Evolutionary conservation across 2,329 filamentous ascomycete species (phyloP), one percentile per base, ranked within the genome.

Genomic region (Hysterium pulicare): DNA sequence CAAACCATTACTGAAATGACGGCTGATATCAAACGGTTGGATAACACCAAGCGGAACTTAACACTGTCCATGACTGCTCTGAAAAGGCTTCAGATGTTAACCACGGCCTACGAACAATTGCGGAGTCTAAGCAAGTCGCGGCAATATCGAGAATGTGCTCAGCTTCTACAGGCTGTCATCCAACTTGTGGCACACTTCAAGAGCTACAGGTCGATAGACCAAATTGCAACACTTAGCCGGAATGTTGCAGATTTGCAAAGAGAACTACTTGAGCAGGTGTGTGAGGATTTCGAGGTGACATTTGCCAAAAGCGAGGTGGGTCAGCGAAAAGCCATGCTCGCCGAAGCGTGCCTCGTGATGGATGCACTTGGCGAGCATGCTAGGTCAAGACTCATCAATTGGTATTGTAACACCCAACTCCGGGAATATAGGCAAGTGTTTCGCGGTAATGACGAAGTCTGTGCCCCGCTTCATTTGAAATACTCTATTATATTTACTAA

Each of bases 181-280:
- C 93, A 98, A 77, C 82, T 98, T 34, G 96, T 97, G 87, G 87
- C 87, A 53, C 90, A 98, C 70, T 98, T 98, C 78, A 95, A 95
- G 71, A 94, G 88, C 68, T 98, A 97, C 67, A 78, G 93, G 45
- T 95, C 90, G 56, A 97, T 98, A 55, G 91, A 97, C 64, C 93
- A 98, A 75, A 97, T 98, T 62, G 93, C 93, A 21, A 87, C 87
- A 1, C 75, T 98, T 49, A 95, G 89, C 62, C 83, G 89, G 39
- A 95, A 94, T 57, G 93, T 98, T 26, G 86, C 90, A 5, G 93
- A 97, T 57, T 76, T 98, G 50, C 93, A 98, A 71, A 77, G 90
- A 46, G 90, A 96, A 66, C 71, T 98, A 45, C 72, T 96, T 44
- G 93, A 98, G 71, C 93, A 98, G 69, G 86, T 98, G n/a, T 98